These are phyloP conservation scores for Clarireedia hainanense DNA, from an alignment of 2,329 filamentous ascomycete species.

Conservation along the genomic window DNA sequence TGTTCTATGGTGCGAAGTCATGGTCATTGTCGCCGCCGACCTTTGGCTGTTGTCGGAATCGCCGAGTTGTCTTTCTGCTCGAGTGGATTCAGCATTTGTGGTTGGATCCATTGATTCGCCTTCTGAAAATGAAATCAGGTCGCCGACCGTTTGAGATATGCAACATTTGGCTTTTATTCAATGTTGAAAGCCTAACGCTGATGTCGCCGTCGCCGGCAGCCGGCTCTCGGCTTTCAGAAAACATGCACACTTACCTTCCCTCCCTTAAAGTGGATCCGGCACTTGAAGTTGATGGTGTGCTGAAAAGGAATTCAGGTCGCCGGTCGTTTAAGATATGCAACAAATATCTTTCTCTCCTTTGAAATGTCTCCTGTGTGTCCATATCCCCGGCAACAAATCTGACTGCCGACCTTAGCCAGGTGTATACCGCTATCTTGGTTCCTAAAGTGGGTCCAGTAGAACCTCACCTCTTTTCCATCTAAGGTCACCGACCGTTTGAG, in stretches of 20 bases:
- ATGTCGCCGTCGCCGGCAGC: background rate
- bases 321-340: constrained; percentile 5
- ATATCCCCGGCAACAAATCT: background rate
- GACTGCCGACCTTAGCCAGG: too few species aligned
- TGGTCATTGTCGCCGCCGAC: background rate
- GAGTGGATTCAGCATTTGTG: background rate
- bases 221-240: too few species aligned
- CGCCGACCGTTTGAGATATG: background rate
- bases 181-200: background rate
- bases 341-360: background rate
- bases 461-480: background rate
- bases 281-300: background rate
- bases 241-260: too few species aligned
- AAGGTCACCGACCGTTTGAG: background rate
- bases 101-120: background rate
- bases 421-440: too few species aligned
- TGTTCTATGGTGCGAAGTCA: too few species aligned
- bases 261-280: background rate
- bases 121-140: background rate
- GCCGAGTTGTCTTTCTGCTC: too few species aligned
- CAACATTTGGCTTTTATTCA: background rate
- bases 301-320: background rate
- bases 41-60: too few species aligned
- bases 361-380: background rate
- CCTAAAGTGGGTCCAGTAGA: background rate